Percentiles rank a stretch among this genome's conserved stretches.
Conservation (phyloP, 2,329 filamentous ascomycete species). For the Exophiala lecanii-corni region DNA sequence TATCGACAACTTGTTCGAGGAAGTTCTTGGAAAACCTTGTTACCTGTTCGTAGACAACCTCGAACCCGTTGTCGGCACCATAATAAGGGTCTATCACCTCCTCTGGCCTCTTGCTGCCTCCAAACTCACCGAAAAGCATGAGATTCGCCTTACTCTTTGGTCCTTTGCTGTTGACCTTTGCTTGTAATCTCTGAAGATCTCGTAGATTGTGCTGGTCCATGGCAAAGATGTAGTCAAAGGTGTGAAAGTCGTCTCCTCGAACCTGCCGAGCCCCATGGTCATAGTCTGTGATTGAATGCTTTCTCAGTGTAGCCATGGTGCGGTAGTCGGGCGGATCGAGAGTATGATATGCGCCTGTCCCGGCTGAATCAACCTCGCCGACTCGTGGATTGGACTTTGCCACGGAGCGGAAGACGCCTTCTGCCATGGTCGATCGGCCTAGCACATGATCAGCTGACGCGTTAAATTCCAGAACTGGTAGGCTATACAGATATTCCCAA, state of each 20-base stretch:
- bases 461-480: constrained; percentile 5
- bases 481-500: constrained; percentile 82
- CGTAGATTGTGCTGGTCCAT: constrained; percentile 85
- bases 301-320: constrained; percentile 72
- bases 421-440: constrained; percentile 84
- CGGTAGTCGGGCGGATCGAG: constrained; percentile 73
- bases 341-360: constrained; percentile 82
- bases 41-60: constrained; percentile 79
- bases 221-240: constrained; percentile 89
- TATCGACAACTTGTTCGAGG: constrained; percentile 54
- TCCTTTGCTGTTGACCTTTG: constrained; percentile 34
- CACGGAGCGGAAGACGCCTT: constrained; percentile 80
- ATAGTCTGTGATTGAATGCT: constrained; percentile 73
- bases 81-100: constrained; percentile 89
- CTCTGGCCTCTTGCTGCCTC: constrained; percentile 56
- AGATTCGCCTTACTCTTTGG: constrained; percentile 48
- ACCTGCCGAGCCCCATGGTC: constrained; percentile 73
- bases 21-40: constrained; percentile 72
- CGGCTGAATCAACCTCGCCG: constrained; percentile 74
- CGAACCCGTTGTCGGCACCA: constrained; percentile 75
- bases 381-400: constrained; percentile 51
- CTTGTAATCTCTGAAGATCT: constrained; percentile 47
- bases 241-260: constrained; percentile 65
- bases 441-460: constrained; percentile 10
- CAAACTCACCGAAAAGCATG: constrained; percentile 82